Conservation (phyloP, 345 rosid genomes). For the Geranium rotundifolium region DNA sequence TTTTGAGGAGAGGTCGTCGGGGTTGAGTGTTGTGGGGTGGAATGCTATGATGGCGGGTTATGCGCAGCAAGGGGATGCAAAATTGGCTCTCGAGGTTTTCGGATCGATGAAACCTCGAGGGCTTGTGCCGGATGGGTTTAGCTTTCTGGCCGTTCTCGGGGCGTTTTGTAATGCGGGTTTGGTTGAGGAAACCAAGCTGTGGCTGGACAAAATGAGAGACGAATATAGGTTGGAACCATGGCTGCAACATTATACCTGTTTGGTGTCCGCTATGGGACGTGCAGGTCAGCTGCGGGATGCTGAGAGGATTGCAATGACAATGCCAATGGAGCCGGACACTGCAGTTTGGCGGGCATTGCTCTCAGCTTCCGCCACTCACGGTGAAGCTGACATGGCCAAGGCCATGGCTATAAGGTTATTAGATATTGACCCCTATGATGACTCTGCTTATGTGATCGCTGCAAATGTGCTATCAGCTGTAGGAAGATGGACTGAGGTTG, state of each 20-base stretch:
- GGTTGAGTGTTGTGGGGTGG: slow-evolving; percentile 29
- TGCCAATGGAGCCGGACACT: slow-evolving; percentile 38
- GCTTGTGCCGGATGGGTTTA: slow-evolving; percentile 29
- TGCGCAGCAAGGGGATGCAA: slow-evolving; percentile 34
- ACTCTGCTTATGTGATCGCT: slow-evolving; percentile 28
- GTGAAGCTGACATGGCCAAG: slow-evolving; percentile 23
- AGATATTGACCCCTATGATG: slow-evolving; percentile 23
- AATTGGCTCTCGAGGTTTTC: slow-evolving; percentile 23
- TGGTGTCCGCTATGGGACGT: slow-evolving; percentile 22
- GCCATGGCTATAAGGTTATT: slow-evolving; percentile 17
- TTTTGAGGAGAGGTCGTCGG: slow-evolving; percentile 23
- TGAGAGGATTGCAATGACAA: slow-evolving; percentile 19
- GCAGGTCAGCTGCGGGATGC: slow-evolving; percentile 29
- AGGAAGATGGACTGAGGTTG: slow-evolving; percentile 31
- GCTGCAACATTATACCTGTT: slow-evolving; percentile 37
- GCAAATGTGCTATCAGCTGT: slow-evolving; percentile 21
- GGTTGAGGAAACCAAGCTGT: slow-evolving; percentile 20
- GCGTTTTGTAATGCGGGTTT: slow-evolving; percentile 27
- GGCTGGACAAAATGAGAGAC: slow-evolving; percentile 25
- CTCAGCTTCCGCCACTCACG: slow-evolving; percentile 19
- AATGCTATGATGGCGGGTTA: slow-evolving; percentile 35
- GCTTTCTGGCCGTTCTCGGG: slow-evolving; percentile 28
- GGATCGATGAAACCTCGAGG: slow-evolving; percentile 13
- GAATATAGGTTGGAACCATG: slow-evolving; percentile 21
- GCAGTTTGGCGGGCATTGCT: slow-evolving; percentile 35